Conservation (phyloP, 106 monocot species). For the Phalaenopsis equestris region DNA sequence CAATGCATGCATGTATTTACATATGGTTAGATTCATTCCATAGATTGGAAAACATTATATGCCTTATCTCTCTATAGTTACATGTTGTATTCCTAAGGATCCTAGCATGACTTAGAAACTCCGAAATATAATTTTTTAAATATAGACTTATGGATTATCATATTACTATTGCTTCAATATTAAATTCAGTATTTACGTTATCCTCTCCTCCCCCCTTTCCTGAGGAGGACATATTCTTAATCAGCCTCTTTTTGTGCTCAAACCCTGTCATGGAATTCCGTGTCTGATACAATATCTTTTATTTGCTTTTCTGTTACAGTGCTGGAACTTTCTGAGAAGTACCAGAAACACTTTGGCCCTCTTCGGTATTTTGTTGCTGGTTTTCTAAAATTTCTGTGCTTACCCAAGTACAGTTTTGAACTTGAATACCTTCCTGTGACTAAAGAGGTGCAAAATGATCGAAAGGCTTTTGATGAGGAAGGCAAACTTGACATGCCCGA, state of each 20-base stretch:
- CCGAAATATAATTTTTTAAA: not conserved
- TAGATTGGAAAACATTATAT: not conserved
- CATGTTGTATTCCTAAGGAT: not conserved
- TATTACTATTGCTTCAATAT: not conserved
- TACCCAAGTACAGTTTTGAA: conserved; percentile 90
- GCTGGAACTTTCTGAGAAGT: conserved; percentile 92
- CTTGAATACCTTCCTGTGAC: conserved; percentile 79
- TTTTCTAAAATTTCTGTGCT: conserved; percentile 81
- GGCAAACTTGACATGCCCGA: conserved; percentile 48
- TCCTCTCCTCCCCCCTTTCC: not conserved
- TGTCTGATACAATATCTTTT: not conserved
- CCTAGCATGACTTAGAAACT: not conserved
- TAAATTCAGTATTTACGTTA: not conserved
- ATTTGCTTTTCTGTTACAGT: conserved; percentile 46
- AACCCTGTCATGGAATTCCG: no score
- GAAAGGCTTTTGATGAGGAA: conserved; percentile 23
- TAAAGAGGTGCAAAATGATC: conserved; percentile 28
- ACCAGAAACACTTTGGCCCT: conserved; percentile 96
- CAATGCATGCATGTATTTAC: not conserved
- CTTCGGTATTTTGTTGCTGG: conserved; percentile 98
- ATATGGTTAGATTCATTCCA: no score
- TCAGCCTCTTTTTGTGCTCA: no score
- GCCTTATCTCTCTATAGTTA: not conserved
- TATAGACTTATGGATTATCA: not conserved
- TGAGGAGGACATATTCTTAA: no score